These are phyloP conservation scores for Nakazawaea wyomingensis DNA, from an alignment of 805 yeast species.

Conservation along the genomic window DNA sequence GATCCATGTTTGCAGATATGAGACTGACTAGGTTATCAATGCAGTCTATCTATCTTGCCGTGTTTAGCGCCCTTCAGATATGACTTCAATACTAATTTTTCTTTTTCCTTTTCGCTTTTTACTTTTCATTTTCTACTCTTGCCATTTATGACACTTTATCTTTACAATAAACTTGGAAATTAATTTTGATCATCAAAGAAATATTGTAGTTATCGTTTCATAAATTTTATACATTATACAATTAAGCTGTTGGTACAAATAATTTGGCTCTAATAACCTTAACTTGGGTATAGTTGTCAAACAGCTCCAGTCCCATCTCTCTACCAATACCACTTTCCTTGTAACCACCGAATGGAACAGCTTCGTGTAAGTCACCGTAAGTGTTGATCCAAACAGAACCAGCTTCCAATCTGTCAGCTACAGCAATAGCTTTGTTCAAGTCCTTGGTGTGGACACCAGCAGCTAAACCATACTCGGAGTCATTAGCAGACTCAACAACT, in stretches of 20 bases:
- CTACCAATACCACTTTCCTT: slow-evolving; percentile 80
- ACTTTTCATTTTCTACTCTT: too few relatives aligned
- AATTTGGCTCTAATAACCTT: slow-evolving; percentile 61
- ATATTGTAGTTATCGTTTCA: too few relatives aligned
- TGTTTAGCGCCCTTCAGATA: too few relatives aligned
- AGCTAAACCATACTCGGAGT: slow-evolving; percentile 72
- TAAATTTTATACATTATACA: too few relatives aligned
- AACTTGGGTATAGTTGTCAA: slow-evolving; percentile 69
- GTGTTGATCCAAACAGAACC: slow-evolving; percentile 83
- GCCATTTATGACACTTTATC: too few relatives aligned
- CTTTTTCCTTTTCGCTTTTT: too few relatives aligned
- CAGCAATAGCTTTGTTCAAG: slow-evolving; percentile 55
- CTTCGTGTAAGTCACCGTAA: slow-evolving; percentile 69
- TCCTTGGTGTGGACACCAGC: slow-evolving; percentile 72
- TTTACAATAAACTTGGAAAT: too few relatives aligned
- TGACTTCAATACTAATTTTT: too few relatives aligned
- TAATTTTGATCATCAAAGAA: too few relatives aligned
- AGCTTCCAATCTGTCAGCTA: slow-evolving; percentile 60
- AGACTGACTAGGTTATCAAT: too few relatives aligned
- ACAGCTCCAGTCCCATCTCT: slow-evolving; percentile 79
- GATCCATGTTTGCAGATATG: too few relatives aligned
- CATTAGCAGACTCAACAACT: slow-evolving; percentile 61
- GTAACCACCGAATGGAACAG: slow-evolving; percentile 80
- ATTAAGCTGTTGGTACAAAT: slow-evolving; percentile 21
- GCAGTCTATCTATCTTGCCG: too few relatives aligned